Base-by-base conservation (phyloP, 2,329 filamentous ascomycete genomes). In the Didymella lethalis region DNA sequence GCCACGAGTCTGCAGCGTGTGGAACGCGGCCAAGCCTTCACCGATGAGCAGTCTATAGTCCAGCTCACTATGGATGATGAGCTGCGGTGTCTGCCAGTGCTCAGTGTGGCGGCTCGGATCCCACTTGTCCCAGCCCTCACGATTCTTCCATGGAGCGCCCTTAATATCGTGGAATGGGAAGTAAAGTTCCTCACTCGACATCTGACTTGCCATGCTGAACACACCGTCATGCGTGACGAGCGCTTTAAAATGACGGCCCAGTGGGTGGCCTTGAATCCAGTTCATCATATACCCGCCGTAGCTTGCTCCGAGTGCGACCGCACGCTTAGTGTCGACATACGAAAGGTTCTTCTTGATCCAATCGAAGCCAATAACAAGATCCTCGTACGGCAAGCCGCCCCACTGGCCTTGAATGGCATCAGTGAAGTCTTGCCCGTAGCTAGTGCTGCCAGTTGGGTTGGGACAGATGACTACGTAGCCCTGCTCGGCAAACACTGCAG, bases 191-290 rank as follows among this genome's bases (percentile, higher is more conserved):
- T 85, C 83, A 2, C 79, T 81, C 0, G 79, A 76, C 64, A 84
- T 75, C 71, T 82, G 79, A n/a, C 77, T 76, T 12, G 80, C 76
- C 57, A 81, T 79, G 68, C 87, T 90, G 77, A 93, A 95, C 53
- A 93, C 89, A 47, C 93, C 93, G 67, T 97, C 92, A 74, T 97
- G 93, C 68, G 89, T 93, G 28, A 96, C 92, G 4, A 97, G 83
- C 0, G 92, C 92, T 77, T 92, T 92, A 84, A 97, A 96, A 66
- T 90, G 87, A 28, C 91, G 87, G 20, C 92, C 93, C 0, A 97
- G 84, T 0, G 86, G 84, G 63, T 95, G 90, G 7, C 93, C 93
- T 77, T 97, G 92, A 68, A 97, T 92, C 93, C 93, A 96, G 75
- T 96, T 85, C 70, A 78, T 74, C 73, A 84, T 84, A 69, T 73